Evolutionary conservation across 2,329 filamentous ascomycete species (phyloP).

Genomic region (Plectosphaerella sp.): DNA sequence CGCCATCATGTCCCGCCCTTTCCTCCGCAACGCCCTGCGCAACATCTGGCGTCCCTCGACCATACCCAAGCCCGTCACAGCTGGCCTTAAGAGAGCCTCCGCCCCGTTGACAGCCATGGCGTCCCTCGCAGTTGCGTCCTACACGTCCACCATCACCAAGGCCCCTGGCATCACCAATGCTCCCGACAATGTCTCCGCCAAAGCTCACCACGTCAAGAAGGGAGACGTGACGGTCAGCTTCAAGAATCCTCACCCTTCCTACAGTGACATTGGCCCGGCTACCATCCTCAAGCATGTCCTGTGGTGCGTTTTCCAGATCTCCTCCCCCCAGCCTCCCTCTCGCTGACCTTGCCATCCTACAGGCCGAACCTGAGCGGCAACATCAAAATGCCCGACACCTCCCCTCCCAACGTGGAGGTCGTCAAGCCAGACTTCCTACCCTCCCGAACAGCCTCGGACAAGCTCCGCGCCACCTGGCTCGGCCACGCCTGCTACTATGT

Average conservation of each 20-base stretch:
- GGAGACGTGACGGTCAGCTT: constrained; percentile 38
- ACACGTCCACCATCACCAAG: constrained; percentile 25
- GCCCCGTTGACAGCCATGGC: constrained; percentile 8
- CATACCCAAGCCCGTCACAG: constrained; percentile 1
- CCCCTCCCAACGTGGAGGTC: constrained; percentile 62
- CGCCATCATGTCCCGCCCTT: not conserved
- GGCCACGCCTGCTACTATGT: constrained; percentile 93
- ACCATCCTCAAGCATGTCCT: constrained; percentile 25
- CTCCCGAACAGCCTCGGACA: constrained; percentile 46
- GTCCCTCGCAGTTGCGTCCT: constrained; percentile 11
- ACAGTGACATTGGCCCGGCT: constrained; percentile 12
- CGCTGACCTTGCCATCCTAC: not conserved
- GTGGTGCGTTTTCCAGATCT: constrained; percentile 22
- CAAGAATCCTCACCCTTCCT: constrained; percentile 48
- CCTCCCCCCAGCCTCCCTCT: not conserved
- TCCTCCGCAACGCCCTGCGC: constrained; percentile 3
- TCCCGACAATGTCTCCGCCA: constrained; percentile 36
- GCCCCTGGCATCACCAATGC: constrained; percentile 26
- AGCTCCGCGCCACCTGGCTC: constrained; percentile 85
- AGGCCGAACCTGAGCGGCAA: constrained; percentile 36
- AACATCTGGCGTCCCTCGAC: constrained; percentile 6
- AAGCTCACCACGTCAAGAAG: constrained; percentile 43
- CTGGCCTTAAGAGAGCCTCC: constrained; percentile 8
- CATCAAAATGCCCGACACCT: constrained; percentile 52
- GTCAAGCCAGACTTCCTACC: constrained; percentile 63